phyloP scores from a whole-genome alignment of 495 filamentous ascomycete species.

The Aspergillus leporis region DNA sequence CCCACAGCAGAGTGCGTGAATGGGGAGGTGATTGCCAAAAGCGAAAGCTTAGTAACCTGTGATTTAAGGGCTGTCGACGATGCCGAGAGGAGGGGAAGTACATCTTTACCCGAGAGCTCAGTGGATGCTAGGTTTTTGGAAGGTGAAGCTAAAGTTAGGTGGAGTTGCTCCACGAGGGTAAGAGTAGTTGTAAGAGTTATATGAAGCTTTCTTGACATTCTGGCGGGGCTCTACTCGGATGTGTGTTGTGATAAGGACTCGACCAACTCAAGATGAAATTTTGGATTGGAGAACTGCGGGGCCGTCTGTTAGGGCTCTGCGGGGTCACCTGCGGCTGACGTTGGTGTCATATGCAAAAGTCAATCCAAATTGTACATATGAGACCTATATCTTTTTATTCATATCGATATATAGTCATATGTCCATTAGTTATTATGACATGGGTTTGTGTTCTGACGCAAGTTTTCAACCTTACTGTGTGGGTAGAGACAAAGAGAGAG shows the following conservation, averaged over 20 bases:
- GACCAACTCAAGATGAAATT: slow-evolving; percentile 24
- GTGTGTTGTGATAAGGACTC: neutral
- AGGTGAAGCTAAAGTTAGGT: slow-evolving; percentile 32
- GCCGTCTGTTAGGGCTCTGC: slow-evolving; percentile 39
- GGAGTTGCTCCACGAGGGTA: slow-evolving; percentile 40
- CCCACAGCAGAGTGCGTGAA: slow-evolving; percentile 76
- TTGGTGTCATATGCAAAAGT: neutral
- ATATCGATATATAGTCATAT: too few relatives aligned
- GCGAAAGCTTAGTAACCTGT: slow-evolving; percentile 81
- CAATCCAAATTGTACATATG: too few relatives aligned
- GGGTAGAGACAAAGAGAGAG: too few relatives aligned
- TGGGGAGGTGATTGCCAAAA: slow-evolving; percentile 79
- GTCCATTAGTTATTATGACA: too few relatives aligned
- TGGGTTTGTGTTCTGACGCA: too few relatives aligned
- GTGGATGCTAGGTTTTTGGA: slow-evolving; percentile 17
- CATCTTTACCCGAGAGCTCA: slow-evolving; percentile 41
- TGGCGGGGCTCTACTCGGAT: slow-evolving; percentile 5
- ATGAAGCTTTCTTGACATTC: slow-evolving; percentile 43
- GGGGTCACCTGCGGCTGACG: slow-evolving; percentile 27
- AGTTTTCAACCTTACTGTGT: too few relatives aligned
- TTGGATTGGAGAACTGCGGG: slow-evolving; percentile 30
- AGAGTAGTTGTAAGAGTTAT: slow-evolving; percentile 32
- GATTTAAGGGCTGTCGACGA: slow-evolving; percentile 69
- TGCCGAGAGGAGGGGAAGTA: slow-evolving; percentile 64
- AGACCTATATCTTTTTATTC: too few relatives aligned